These are phyloP conservation scores for Erythrophleum fordii DNA, from an alignment of 306 rosid genomes.

Conservation along the genomic window DNA sequence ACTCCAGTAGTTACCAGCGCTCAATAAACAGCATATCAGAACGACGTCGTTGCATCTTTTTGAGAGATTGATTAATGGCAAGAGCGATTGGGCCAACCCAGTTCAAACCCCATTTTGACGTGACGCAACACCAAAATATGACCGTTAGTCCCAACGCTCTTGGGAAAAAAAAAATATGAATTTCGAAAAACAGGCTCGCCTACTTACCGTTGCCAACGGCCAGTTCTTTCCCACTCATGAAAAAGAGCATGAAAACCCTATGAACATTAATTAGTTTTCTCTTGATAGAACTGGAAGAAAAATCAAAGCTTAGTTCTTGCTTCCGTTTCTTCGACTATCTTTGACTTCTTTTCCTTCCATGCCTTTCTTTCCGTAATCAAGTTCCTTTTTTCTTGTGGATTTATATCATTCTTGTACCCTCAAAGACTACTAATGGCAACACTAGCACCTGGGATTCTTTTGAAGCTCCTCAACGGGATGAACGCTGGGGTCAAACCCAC, in stretches of 20 bases:
- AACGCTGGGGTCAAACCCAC: conserved; percentile 74
- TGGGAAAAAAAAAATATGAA: conserved; percentile 9
- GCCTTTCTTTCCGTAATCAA: background rate
- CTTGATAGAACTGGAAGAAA: background rate
- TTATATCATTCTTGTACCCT: conserved; percentile 1
- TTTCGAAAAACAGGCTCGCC: conserved; percentile 41
- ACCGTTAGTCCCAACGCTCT: conserved; percentile 68
- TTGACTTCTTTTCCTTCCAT: conserved; percentile 14
- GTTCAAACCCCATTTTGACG: background rate
- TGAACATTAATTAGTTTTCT: background rate
- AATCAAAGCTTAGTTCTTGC: background rate
- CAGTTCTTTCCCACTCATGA: conserved; percentile 5
- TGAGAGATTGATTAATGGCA: background rate
- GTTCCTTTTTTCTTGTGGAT: background rate
- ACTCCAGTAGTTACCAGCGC: too few species aligned
- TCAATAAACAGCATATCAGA: background rate
- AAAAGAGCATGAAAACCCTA: background rate
- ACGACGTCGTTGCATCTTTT: background rate
- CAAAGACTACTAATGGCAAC: conserved; percentile 58
- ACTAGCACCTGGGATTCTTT: conserved; percentile 81
- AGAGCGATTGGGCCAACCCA: background rate
- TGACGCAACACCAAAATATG: conserved; percentile 41
- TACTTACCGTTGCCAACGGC: conserved; percentile 66
- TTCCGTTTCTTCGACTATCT: background rate
- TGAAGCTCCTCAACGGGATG: conserved; percentile 78